Base-by-base conservation (phyloP, 495 filamentous ascomycete genomes). In the Podospora comata region DNA sequence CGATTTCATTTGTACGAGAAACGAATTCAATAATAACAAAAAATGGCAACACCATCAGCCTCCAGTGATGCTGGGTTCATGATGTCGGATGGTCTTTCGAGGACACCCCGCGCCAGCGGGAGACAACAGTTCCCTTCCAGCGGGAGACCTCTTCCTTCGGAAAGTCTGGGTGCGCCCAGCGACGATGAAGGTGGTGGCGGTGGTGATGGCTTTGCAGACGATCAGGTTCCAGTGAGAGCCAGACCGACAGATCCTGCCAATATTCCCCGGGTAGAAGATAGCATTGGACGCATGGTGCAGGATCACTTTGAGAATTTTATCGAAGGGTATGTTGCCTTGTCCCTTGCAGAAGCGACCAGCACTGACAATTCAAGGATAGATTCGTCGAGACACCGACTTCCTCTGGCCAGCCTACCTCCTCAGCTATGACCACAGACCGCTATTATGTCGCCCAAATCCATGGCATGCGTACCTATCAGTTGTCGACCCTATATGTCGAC, bases 401-500 rank as follows among this genome's bases (percentile, higher is more conserved):
- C 5, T 93, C 92, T 13, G 88, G 85, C 15, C 88, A 90, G 13
- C 91, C 91, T 1, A 85, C 88, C 0, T 94, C 93, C 26, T 91
- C 89, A 73, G 88, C 88, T 32, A 78, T 87, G 23, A 89, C 88
- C 26, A 95, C 90, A 23, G 91, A 96, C 77, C 95, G 92, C 76
- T 97, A 97, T 83, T 99, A 99, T 79, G 86, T 99, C 71, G 92
- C 92, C 19, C 96, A 97, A 76, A 95, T 99, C 66, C 91, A 96
- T 73, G 92, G 92, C 65, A 88, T 99, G 85, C 84, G 86, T 23
- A 89, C 88, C 65, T 93, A 92, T 77, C 87, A 90, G 68, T 84
- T 97, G n/a, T 97, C 94, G 1, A 99, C 95, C 5, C 88, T 98
- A 55, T 99, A 98, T 76, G 91, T 99, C 74, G 96, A 99, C 79